Base-by-base conservation (phyloP, 2,329 filamentous ascomycete genomes). In the Lasiodiplodia gonubiensis region DNA sequence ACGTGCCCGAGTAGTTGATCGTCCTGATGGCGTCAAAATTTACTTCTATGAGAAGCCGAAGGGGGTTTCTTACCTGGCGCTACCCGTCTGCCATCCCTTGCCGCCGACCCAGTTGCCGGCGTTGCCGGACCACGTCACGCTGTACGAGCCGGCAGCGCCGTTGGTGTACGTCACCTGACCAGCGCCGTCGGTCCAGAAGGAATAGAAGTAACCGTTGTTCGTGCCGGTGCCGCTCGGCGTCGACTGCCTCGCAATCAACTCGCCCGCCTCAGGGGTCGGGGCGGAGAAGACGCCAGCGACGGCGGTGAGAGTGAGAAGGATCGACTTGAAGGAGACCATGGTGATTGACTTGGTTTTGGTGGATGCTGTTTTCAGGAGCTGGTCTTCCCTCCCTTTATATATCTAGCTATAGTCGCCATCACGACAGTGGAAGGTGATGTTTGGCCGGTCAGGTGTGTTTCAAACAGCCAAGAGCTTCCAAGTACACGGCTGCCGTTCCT, bases 121-220 rank as follows among this genome's bases (percentile, higher is more conserved):
- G 70, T 81, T 83, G 39, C 76, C 79, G 61, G 77, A 76, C 86
- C 86, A 88, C 3, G 61, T 77, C 8, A 85, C 78, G 69, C 79
- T 82, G 80, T 86, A 87, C 68, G 76, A 74, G 27, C 86, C 86
- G 25, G 76, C 82, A 3, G 76, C 74, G 23, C 81, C 83, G 76
- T 88, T 88, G 73, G 82, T 86, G 79, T 88, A 89, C 39, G 79
- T 83, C 7, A 85, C 83, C 49, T 77, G 73, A 46, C 78, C 81
- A n/a, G 76, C 79, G 33, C 83, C 83, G 68, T 88, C 86, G 66
- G 83, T 86, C 85, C 85, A 89, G 80, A 82, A 88, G 8, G 84
- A 86, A 77, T 86, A 89, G 80, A 84, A 89, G 79, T 82, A 89
- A 66, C 86, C 86, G 72, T 86, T 84, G 78, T 85, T 79, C 7